phyloP scores from a whole-genome alignment of 306 rosid genomes.

The Ziziphus jujuba region DNA sequence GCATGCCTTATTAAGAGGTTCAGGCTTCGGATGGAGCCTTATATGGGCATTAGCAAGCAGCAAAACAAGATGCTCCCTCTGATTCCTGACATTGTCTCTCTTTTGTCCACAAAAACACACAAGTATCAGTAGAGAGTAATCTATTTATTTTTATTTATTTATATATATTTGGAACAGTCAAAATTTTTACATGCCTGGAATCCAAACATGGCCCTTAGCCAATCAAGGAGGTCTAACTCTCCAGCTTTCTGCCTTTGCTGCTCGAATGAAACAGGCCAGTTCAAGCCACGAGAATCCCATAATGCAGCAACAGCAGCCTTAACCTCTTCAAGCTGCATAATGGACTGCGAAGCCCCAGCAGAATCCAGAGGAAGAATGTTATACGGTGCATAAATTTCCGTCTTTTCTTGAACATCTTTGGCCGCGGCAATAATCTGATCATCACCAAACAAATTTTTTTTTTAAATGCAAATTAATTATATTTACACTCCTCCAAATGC shows the following conservation, averaged over 20 bases:
- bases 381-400: conserved; percentile 84
- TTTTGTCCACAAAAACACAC: conserved; percentile 42
- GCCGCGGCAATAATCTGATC: conserved; percentile 94
- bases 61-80: conserved; percentile 89
- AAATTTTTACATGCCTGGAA: conserved; percentile 69
- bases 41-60: conserved; percentile 87
- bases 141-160: too few relatives aligned
- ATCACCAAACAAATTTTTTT: conserved; percentile 9
- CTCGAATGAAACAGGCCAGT: conserved; percentile 82
- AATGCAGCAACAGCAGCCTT: conserved; percentile 89
- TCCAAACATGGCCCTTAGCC: conserved; percentile 96
- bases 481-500: conserved; percentile 4
- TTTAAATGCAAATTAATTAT: too few relatives aligned
- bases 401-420: conserved; percentile 96
- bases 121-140: conserved; percentile 29
- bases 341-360: conserved; percentile 93
- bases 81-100: conserved; percentile 96
- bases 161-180: too few relatives aligned
- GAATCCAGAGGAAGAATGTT: conserved; percentile 95
- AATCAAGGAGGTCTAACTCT: conserved; percentile 87
- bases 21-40: conserved; percentile 89
- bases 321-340: conserved; percentile 97
- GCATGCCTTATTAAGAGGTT: conserved; percentile 89
- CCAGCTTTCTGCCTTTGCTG: conserved; percentile 75
- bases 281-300: conserved; percentile 80